Conservation (phyloP, 225 moss, liverwort and hornwort genomes). For the Ulota crispa region DNA sequence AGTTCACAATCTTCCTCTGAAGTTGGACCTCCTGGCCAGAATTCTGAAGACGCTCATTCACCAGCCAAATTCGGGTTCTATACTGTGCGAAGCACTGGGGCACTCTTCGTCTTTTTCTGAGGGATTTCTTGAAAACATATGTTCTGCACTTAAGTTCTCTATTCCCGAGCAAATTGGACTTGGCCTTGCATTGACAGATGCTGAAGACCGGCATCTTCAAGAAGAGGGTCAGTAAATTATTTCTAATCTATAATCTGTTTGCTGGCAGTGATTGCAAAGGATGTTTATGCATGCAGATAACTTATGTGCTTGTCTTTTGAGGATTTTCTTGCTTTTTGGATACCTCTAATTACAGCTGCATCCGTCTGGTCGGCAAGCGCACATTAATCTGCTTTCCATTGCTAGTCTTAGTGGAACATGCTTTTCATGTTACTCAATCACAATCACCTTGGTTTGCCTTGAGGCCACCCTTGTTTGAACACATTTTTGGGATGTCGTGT, state of each 20-base stretch:
- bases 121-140: constrained; percentile 80
- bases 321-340: neutral
- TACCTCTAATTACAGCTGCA: neutral
- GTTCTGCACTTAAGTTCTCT: constrained; percentile 74
- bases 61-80: constrained; percentile 83
- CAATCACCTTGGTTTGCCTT: constrained; percentile 15
- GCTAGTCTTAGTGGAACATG: constrained; percentile 3
- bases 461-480: neutral
- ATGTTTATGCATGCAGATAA: neutral
- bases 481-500: neutral
- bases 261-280: constrained; percentile 8
- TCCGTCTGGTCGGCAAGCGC: constrained; percentile 11
- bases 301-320: neutral
- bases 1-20: constrained; percentile 76
- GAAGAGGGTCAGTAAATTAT: constrained; percentile 53
- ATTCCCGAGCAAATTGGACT: constrained; percentile 88
- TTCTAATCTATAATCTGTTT: neutral
- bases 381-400: neutral
- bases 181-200: constrained; percentile 82
- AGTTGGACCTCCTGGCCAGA: constrained; percentile 74
- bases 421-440: neutral
- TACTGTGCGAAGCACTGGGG: constrained; percentile 88
- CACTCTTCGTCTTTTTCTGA: constrained; percentile 72
- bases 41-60: constrained; percentile 76
- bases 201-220: constrained; percentile 73